Base-by-base conservation (phyloP, 2,329 filamentous ascomycete genomes). In the Periconia sp. region DNA sequence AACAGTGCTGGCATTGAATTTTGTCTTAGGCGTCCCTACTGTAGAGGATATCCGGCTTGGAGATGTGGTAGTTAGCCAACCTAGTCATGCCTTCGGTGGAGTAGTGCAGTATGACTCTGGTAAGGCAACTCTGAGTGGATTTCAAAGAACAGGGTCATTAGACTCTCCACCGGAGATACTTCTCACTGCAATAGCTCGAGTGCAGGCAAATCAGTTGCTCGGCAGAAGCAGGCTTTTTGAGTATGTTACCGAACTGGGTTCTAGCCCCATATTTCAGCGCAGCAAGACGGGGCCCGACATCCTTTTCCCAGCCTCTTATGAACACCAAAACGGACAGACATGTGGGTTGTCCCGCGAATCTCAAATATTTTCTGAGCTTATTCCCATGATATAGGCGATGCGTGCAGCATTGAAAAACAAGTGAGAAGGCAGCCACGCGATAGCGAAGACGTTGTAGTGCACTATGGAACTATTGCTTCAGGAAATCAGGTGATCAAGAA, bases 21-120 rank as follows among this genome's bases (percentile, higher is more conserved):
- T 79, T 45, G 75, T 71, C 1, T 68, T 69, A 42, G 55, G 55
- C 30, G 55, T 53, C 17, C 52, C 55, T 2, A 44, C 46, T 42
- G 20, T 37, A 30, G 49, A 49, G 23, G 55, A 58, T 43, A 53
- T 58, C 40, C 49, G 55, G 30, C 53, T 58, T 15, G 55, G 55
- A 3, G 55, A 58, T 33, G 49, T 58, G 30, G 52, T 58, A 10
- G 49, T 58, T 31, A 55, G 55, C 46, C 41, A 49, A 33, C 51
- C 51, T 27, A 27, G 8, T 8, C 23, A 27, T 15, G 6, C 31
- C 18, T 47, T 50, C 18, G 53, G 56, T 20, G 56, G 56, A 20
- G 54, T 60, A 15, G 43, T 60, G 27, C 58, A 59, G 17, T 50
- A 50, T 18, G 42, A 45, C 41, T 19, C 41, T 19, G 49, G 49